phyloP scores from a whole-genome alignment of 169 alveolate genomes.

The Eimeria sp. region DNA sequence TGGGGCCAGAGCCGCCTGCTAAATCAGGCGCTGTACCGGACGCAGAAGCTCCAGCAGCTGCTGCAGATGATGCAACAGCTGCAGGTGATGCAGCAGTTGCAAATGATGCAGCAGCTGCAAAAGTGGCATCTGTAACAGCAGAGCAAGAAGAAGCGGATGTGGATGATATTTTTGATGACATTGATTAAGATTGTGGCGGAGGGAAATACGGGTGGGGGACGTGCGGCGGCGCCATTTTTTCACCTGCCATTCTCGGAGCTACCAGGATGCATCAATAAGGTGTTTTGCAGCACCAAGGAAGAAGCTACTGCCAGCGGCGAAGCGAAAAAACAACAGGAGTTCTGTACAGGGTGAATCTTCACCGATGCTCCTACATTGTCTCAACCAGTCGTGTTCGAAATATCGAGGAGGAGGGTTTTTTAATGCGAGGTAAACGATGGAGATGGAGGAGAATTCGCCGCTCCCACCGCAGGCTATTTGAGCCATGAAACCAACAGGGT shows the following conservation, averaged over 20 bases:
- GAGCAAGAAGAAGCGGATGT: not conserved
- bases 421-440: not conserved
- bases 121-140: not conserved
- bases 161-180: not conserved
- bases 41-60: not conserved
- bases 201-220: not conserved
- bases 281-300: not conserved
- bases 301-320: not conserved
- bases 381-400: not conserved
- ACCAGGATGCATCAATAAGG: not conserved
- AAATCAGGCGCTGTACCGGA: not conserved
- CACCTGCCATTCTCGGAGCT: not conserved
- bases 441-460: not conserved
- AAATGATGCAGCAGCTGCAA: not conserved
- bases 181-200: not conserved
- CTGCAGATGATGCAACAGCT: not conserved
- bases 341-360: not conserved
- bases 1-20: not conserved
- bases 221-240: not conserved
- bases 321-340: not conserved
- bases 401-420: not conserved
- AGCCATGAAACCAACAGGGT: not conserved
- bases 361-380: not conserved
- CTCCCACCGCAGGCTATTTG: not conserved
- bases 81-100: not conserved